Evolutionary conservation across 164 flowering plant genomes (phyloP).

Genomic region (Saururus chinensis): DNA sequence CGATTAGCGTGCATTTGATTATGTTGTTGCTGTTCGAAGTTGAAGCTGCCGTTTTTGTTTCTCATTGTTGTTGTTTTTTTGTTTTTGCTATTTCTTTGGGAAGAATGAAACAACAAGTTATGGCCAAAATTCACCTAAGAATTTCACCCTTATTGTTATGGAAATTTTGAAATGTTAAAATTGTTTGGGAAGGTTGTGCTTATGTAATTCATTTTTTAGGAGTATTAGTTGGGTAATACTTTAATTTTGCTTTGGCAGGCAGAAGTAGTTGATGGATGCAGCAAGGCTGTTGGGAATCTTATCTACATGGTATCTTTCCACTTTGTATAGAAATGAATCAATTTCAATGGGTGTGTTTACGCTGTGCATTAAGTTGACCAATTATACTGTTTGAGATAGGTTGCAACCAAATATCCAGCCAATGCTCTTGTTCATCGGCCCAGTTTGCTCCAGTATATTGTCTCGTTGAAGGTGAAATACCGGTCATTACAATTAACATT

Average conservation of each 20-base stretch:
- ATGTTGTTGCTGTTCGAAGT: not conserved
- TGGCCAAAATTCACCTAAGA: no score
- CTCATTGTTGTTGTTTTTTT: no score
- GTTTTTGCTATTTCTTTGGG: slow-evolving; percentile 1
- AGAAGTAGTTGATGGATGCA: slow-evolving; percentile 58
- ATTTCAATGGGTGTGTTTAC: no score
- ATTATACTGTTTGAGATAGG: no score
- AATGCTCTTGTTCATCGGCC: slow-evolving; percentile 90
- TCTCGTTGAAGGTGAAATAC: slow-evolving; percentile 51
- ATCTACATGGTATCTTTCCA: slow-evolving; percentile 48
- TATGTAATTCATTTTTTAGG: not conserved
- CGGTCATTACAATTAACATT: no score
- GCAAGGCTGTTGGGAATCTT: slow-evolving; percentile 60
- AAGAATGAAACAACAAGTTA: not conserved
- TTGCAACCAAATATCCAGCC: slow-evolving; percentile 79
- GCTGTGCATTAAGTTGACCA: no score
- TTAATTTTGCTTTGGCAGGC: slow-evolving; percentile 36
- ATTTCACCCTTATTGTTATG: not conserved
- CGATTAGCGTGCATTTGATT: not conserved
- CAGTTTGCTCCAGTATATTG: slow-evolving; percentile 45
- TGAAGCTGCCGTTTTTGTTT: not conserved
- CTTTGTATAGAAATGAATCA: slow-evolving; percentile 1
- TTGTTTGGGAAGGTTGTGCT: not conserved
- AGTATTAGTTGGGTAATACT: not conserved
- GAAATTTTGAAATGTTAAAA: not conserved